Evolutionary conservation across 306 rosid genomes (phyloP), one percentile per base, ranked within the genome.

Genomic region (Medicago lupulina): DNA sequence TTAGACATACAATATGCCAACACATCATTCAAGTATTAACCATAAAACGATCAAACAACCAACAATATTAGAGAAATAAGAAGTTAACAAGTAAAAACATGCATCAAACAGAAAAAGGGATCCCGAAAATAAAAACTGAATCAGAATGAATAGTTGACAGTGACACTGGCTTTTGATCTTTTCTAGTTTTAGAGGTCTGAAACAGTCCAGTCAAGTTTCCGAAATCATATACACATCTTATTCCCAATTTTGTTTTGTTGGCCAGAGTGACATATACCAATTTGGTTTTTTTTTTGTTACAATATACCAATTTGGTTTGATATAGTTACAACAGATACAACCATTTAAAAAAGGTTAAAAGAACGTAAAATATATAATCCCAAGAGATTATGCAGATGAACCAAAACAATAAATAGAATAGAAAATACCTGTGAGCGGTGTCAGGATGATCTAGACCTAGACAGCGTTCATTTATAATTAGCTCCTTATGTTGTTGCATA

Each of bases 391-490:
- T 53, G 67, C 36, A 61, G 38, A 69, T 47, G 39, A 79, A 63
- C 25, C 7, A 28, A 79, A 6, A 43, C 64, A 13, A 81, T 58
- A 5, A 69, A 67, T 64, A 21, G 73, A 39, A 67, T 5, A 38
- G 59, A 64, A 65, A 75, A 76, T 88, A 47, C 99, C 99, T 96
- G 93, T 96, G 97, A 74, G 99, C 99, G 64, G 98, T 92, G 81
- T 96, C 99, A 51, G 99, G 99, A 82, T 96, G 99, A 84, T 96
- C 99, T 82, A 96, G 79, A 78, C 98, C 99, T 73, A 96, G 86
- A 78, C 98, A 92, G 46, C 97, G 99, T 83, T 96, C 99, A 71
- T 96, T 96, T 72, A 96, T 96, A 70, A 92, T 96, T 25, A 96
- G 84, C 73, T 92, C 99, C 88, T 96, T 96, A 79, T 96, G 99